phyloP scores from a whole-genome alignment of 306 rosid species.

The Sicyos edulis region DNA sequence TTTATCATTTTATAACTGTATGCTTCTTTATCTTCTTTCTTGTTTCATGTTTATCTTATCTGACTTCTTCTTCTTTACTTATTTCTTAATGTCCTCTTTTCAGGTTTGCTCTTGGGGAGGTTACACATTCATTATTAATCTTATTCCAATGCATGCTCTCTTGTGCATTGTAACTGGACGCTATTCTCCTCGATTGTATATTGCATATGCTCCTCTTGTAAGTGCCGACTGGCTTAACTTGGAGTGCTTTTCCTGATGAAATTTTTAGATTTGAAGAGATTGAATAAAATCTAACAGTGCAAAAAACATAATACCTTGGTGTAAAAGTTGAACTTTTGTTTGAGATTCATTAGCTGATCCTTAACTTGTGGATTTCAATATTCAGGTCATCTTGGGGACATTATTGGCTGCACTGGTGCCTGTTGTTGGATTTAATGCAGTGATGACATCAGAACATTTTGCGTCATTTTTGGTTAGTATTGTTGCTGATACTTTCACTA shows the following conservation, averaged over 20 bases:
- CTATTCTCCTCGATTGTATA: conserved; percentile 85
- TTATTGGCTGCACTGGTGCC: conserved; percentile 90
- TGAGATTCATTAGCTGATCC: conserved; percentile 21
- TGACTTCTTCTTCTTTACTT: conserved; percentile 40
- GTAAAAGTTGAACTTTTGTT: neutral
- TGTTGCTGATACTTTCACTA: neutral
- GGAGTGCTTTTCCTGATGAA: neutral
- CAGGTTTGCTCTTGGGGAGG: conserved; percentile 99
- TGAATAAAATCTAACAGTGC: neutral
- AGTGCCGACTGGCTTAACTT: conserved; percentile 36
- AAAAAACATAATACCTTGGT: neutral
- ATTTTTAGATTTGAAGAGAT: conserved; percentile 3
- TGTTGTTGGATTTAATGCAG: conserved; percentile 97
- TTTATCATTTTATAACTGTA: conserved; percentile 13
- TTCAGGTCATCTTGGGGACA: conserved; percentile 90
- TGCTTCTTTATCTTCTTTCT: neutral
- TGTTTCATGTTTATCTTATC: conserved; percentile 23
- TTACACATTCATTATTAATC: conserved; percentile 95
- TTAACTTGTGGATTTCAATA: conserved; percentile 25
- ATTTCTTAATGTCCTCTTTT: conserved; percentile 20
- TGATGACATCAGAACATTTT: conserved; percentile 97
- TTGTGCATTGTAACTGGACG: conserved; percentile 94
- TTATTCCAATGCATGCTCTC: conserved; percentile 97
- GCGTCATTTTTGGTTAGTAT: conserved; percentile 87
- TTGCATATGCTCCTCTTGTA: conserved; percentile 96